phyloP scores from a whole-genome alignment of 148 eudicot species.

The Nyssa sinensis region DNA sequence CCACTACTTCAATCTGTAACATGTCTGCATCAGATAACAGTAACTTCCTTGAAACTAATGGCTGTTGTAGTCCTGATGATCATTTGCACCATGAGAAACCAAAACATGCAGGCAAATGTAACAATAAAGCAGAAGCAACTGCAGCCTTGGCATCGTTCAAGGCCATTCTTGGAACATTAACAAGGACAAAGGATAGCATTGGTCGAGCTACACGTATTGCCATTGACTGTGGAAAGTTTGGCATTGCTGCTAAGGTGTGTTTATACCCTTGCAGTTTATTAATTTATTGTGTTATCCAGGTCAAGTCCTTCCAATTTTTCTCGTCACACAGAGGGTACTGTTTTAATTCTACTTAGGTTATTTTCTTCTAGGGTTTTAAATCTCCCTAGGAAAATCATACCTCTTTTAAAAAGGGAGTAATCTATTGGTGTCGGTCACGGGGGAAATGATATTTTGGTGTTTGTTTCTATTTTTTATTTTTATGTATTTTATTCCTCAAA shows the following conservation, averaged over 20 bases:
- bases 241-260: slow-evolving; percentile 73
- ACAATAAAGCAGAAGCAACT: slow-evolving; percentile 59
- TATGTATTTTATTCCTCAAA: no score
- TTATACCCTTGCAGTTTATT: background rate
- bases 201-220: slow-evolving; percentile 88
- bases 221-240: slow-evolving; percentile 85
- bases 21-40: slow-evolving; percentile 31
- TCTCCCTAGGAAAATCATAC: background rate
- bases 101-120: slow-evolving; percentile 42
- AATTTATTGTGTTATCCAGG: background rate
- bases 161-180: slow-evolving; percentile 56
- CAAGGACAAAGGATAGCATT: slow-evolving; percentile 91
- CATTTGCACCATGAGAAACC: slow-evolving; percentile 35
- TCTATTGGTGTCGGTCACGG: background rate
- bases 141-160: slow-evolving; percentile 69
- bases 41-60: slow-evolving; percentile 33
- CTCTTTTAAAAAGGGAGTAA: background rate
- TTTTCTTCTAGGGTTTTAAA: background rate
- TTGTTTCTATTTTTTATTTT: background rate
- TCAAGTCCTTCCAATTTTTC: background rate
- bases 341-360: background rate
- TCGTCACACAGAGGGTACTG: background rate
- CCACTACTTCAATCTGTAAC: slow-evolving; percentile 28
- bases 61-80: slow-evolving; percentile 38
- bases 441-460: background rate